Evolutionary conservation across 345 rosid species (phyloP).

Genomic region (Citrus reticulata): DNA sequence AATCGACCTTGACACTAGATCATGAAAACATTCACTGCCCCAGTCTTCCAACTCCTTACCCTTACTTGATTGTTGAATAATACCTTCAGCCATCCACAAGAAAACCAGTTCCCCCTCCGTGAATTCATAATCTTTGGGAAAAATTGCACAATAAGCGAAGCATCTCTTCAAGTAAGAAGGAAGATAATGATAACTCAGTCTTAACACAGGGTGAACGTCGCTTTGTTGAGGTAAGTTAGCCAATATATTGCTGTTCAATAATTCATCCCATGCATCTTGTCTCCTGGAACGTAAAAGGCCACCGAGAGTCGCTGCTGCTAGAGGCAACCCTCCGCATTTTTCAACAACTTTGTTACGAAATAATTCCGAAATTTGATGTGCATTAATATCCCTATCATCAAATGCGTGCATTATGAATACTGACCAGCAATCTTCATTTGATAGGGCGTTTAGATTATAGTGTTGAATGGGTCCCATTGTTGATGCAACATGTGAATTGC

Average conservation of each 20-base stretch:
- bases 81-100: not conserved
- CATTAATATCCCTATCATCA: not conserved
- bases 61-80: not conserved
- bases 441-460: not conserved
- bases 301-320: not conserved
- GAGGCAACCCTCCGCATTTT: not conserved
- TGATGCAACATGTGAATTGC: not conserved
- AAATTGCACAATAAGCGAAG: not conserved
- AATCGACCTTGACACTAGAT: not conserved
- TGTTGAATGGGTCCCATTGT: not conserved
- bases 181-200: not conserved
- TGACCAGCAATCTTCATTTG: slow-evolving; percentile 11
- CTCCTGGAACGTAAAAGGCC: not conserved
- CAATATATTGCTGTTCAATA: not conserved
- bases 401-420: not conserved
- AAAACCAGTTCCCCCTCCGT: not conserved
- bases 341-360: not conserved
- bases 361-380: not conserved
- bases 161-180: not conserved
- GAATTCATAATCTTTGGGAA: not conserved
- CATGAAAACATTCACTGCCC: not conserved
- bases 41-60: not conserved
- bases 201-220: not conserved
- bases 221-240: not conserved
- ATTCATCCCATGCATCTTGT: not conserved